Percentiles rank a stretch among this genome's conserved stretches.
phyloP scores from a whole-genome alignment of 176 grass and related monocot species.

The Oryza rufipogon region DNA sequence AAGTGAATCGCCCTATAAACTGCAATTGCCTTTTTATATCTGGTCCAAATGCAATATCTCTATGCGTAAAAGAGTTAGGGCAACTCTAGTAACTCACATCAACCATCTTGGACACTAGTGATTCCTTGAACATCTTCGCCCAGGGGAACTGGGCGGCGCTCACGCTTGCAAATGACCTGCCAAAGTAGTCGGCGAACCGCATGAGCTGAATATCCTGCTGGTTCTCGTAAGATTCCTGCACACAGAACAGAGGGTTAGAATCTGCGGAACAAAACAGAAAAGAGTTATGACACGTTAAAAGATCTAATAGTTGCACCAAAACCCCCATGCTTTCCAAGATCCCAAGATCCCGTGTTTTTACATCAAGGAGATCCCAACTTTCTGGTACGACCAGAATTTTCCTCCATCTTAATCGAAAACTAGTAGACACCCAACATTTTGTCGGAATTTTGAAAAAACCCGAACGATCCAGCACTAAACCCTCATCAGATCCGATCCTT shows the following conservation, averaged over 20 bases:
- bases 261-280: not conserved
- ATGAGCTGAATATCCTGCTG: slow-evolving; percentile 93
- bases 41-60: slow-evolving; percentile 12
- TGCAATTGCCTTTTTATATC: not conserved
- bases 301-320: slow-evolving; percentile 38
- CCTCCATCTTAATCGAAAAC: not conserved
- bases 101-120: slow-evolving; percentile 70
- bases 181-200: slow-evolving; percentile 98
- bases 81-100: slow-evolving; percentile 59
- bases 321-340: slow-evolving; percentile 27
- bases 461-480: slow-evolving; percentile 38
- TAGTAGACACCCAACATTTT: not conserved
- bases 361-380: slow-evolving; percentile 35
- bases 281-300: slow-evolving; percentile 18
- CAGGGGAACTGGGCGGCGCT: slow-evolving; percentile 79
- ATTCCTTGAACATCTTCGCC: slow-evolving; percentile 98
- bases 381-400: slow-evolving; percentile 35
- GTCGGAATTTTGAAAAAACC: not conserved
- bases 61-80: not conserved
- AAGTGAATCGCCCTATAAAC: not conserved
- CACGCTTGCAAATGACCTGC: slow-evolving; percentile 68
- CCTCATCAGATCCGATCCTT: slow-evolving; percentile 39
- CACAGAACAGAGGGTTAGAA: slow-evolving; percentile 24
- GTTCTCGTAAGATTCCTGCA: slow-evolving; percentile 80
- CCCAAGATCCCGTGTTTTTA: slow-evolving; percentile 46